These are phyloP conservation scores for Alternaria metachromatica DNA, from an alignment of 2,329 filamentous ascomycete genomes.

Conservation along the genomic window DNA sequence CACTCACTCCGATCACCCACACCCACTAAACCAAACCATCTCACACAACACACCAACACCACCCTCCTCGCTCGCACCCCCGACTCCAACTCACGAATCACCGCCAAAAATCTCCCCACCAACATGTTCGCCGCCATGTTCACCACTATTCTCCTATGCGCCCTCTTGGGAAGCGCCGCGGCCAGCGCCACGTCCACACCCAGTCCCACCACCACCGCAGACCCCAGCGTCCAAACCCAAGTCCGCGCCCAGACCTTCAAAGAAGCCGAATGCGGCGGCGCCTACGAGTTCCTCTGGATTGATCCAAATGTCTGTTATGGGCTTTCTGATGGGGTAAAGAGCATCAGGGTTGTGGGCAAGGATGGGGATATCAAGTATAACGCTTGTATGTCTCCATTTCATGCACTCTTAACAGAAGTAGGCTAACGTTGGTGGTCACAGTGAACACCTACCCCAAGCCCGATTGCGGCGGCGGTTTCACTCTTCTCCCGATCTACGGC, in stretches of 20 bases:
- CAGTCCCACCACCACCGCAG: background rate
- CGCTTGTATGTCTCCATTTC: background rate
- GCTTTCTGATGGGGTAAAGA: background rate
- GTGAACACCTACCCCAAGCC: background rate
- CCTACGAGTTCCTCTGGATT: background rate
- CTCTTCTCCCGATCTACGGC: background rate
- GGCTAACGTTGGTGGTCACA: too few species aligned
- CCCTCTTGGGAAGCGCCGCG: background rate
- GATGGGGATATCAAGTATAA: background rate
- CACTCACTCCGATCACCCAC: background rate
- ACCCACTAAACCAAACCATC: background rate
- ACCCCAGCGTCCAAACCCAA: background rate
- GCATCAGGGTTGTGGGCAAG: background rate
- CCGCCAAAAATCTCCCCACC: background rate
- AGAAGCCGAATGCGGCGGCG: background rate
- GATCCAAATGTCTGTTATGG: background rate
- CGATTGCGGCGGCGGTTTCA: background rate
- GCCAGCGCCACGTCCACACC: background rate
- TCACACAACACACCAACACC: background rate
- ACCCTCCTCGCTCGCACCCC: background rate
- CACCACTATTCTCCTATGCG: background rate
- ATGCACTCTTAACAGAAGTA: too few species aligned
- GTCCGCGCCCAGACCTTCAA: background rate
- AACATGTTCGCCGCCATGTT: background rate
- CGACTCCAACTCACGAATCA: rapidly evolving